Evolutionary conservation across 495 filamentous ascomycete species (phyloP).

Genomic region (Neurospora tetraspora): DNA sequence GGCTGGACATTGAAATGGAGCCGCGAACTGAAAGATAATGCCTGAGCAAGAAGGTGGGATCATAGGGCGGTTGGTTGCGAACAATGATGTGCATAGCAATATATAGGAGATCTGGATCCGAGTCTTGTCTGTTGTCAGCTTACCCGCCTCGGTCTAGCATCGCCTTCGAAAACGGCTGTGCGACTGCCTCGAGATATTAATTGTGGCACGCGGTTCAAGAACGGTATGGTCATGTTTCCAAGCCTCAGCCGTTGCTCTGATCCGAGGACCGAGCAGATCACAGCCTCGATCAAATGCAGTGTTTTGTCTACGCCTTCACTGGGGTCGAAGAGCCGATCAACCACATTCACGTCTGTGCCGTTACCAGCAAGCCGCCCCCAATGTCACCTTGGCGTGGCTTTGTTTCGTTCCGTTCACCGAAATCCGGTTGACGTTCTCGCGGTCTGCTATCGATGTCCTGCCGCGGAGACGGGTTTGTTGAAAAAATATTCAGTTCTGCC

Average conservation of each 20-base stretch:
- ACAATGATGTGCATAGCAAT: neutral
- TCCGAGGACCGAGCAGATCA: neutral
- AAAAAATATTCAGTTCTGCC: too few species aligned
- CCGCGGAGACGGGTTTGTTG: neutral
- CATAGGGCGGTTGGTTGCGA: neutral
- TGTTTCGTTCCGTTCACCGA: neutral
- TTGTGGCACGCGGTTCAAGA: neutral
- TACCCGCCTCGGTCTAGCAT: neutral
- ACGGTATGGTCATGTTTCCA: neutral
- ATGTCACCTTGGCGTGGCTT: neutral
- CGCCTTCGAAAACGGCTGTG: neutral
- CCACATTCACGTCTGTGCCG: neutral
- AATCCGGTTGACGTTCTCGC: neutral
- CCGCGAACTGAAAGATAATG: neutral
- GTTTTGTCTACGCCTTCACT: neutral
- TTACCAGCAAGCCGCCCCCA: neutral
- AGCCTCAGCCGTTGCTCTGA: neutral
- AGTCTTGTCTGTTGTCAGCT: neutral
- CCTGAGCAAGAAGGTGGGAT: neutral
- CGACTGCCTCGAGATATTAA: neutral
- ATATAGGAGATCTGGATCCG: neutral
- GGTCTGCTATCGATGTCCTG: neutral
- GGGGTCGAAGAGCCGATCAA: neutral
- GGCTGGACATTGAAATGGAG: neutral
- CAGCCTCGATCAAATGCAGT: neutral